Evolutionary conservation across 345 rosid species (phyloP).

Genomic region (Sonneratia caseolaris): DNA sequence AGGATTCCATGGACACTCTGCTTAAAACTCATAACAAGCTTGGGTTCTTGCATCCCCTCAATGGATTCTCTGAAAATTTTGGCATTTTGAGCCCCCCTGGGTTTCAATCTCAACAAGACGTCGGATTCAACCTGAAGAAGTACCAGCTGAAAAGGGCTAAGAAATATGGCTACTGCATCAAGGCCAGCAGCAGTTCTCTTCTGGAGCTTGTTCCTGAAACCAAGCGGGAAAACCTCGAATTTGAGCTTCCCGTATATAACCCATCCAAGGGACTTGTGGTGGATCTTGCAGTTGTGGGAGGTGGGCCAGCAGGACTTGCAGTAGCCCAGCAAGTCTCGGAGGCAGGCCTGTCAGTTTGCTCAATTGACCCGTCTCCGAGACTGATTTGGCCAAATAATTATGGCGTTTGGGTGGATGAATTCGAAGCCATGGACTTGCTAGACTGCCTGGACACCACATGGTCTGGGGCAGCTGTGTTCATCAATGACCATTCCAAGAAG

Average conservation of each 20-base stretch:
- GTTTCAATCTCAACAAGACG: slow-evolving; percentile 22
- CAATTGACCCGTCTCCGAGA: slow-evolving; percentile 79
- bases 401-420: slow-evolving; percentile 99
- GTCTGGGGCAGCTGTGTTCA: slow-evolving; percentile 85
- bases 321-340: slow-evolving; percentile 92
- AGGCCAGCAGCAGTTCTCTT: slow-evolving; percentile 50
- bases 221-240: slow-evolving; percentile 76
- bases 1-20: slow-evolving; percentile 58
- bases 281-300: slow-evolving; percentile 93
- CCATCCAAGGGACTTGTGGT: slow-evolving; percentile 45
- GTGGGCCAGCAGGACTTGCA: slow-evolving; percentile 97
- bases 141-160: slow-evolving; percentile 21
- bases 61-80: slow-evolving; percentile 44
- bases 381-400: slow-evolving; percentile 98
- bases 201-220: slow-evolving; percentile 86
- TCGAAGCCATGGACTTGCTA: slow-evolving; percentile 92
- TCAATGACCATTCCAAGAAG: slow-evolving; percentile 46
- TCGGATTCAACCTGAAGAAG: slow-evolving; percentile 42
- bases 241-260: slow-evolving; percentile 78
- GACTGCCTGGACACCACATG: slow-evolving; percentile 94
- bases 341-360: slow-evolving; percentile 86
- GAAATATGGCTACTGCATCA: slow-evolving; percentile 16
- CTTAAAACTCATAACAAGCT: slow-evolving; percentile 66
- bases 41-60: slow-evolving; percentile 46
- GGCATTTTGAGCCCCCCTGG: slow-evolving; percentile 28